Conservation (phyloP, 1,284 basidiomycete genomes). For the Melampsora larici-populina region DNA sequence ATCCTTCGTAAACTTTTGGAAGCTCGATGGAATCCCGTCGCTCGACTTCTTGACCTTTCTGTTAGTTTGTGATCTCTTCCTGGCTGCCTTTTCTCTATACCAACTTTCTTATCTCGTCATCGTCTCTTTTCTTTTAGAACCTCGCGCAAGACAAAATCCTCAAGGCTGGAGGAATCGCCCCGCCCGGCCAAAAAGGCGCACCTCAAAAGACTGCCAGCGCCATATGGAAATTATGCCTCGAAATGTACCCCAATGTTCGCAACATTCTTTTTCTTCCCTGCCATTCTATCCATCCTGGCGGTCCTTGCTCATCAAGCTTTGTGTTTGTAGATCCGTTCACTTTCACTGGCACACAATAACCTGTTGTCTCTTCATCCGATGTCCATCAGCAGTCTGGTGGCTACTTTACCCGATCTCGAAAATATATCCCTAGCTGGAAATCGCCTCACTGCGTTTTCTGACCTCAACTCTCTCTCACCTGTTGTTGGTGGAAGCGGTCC, state of each 20-base stretch:
- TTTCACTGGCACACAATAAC: slow-evolving; percentile 37
- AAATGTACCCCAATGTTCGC: slow-evolving; percentile 63
- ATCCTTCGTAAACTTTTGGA: slow-evolving; percentile 32
- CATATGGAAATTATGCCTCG: slow-evolving; percentile 76
- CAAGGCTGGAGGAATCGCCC: slow-evolving; percentile 63
- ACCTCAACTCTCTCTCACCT: slow-evolving; percentile 36
- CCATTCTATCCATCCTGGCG: slow-evolving; percentile 61
- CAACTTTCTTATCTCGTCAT: neutral
- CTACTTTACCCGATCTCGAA: slow-evolving; percentile 61
- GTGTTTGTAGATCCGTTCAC: slow-evolving; percentile 49
- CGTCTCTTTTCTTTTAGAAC: slow-evolving; percentile 51
- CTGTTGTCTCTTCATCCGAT: slow-evolving; percentile 26
- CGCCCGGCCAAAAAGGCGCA: slow-evolving; percentile 66
- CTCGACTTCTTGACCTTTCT: slow-evolving; percentile 32
- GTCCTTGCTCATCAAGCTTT: slow-evolving; percentile 65
- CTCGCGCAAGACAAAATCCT: slow-evolving; percentile 71
- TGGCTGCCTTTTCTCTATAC: neutral
- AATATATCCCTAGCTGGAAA: slow-evolving; percentile 37
- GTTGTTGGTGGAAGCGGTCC: neutral
- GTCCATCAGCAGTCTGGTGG: slow-evolving; percentile 22
- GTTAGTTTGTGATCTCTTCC: slow-evolving; percentile 4
- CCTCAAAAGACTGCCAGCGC: slow-evolving; percentile 68
- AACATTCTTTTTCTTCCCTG: slow-evolving; percentile 48
- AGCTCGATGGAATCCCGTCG: slow-evolving; percentile 39
- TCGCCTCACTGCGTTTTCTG: slow-evolving; percentile 24